Evolutionary conservation across 129 eudicot genomes (phyloP).

Genomic region (Artemisia tridentata): DNA sequence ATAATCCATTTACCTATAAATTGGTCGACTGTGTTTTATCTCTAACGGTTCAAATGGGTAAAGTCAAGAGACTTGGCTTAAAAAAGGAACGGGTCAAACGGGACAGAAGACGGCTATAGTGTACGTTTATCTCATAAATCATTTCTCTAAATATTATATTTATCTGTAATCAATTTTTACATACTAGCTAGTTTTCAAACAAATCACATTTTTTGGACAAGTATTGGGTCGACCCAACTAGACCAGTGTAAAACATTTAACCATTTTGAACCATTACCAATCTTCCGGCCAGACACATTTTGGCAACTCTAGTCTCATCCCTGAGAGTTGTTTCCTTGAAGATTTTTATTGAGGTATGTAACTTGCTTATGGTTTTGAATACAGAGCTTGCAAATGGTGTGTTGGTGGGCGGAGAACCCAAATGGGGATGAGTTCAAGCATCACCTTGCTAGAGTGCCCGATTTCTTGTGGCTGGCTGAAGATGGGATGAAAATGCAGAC

Average conservation of each 20-base stretch:
- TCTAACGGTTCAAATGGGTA: neutral
- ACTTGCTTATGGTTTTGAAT: slow-evolving; percentile 3
- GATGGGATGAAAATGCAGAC: slow-evolving; percentile 89
- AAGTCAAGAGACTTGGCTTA: no score
- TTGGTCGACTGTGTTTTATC: neutral
- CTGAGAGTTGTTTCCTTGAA: neutral
- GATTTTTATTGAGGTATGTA: neutral
- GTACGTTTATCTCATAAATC: neutral
- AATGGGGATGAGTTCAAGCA: slow-evolving; percentile 61
- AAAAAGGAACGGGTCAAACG: neutral
- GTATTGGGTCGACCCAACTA: no score
- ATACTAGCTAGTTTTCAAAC: neutral
- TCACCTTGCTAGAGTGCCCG: slow-evolving; percentile 76
- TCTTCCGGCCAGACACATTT: neutral
- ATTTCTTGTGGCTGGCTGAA: slow-evolving; percentile 79
- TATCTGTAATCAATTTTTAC: neutral
- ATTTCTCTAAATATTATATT: neutral
- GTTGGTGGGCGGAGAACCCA: slow-evolving; percentile 63
- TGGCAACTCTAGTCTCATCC: no score
- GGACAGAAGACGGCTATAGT: neutral
- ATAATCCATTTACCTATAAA: neutral
- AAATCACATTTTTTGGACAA: no score
- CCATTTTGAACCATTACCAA: slow-evolving; percentile 1
- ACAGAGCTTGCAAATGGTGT: slow-evolving; percentile 47
- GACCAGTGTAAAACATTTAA: neutral